These are phyloP conservation scores for Sporisorium sorghi DNA, from an alignment of 1,284 basidiomycete genomes.

Conservation along the genomic window DNA sequence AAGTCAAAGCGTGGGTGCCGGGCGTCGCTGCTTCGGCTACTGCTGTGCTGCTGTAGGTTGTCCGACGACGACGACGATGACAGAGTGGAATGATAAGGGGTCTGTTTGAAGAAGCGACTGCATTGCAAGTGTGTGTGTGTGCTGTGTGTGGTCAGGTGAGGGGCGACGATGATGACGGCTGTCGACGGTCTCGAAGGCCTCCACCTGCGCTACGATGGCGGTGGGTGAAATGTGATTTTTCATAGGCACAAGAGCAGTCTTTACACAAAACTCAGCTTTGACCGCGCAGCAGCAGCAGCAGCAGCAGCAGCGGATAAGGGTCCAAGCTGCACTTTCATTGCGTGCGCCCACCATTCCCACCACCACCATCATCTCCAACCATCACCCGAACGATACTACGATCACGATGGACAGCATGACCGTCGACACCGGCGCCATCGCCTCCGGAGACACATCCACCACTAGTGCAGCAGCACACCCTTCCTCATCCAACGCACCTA, in stretches of 20 bases:
- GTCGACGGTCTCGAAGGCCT: too few species aligned
- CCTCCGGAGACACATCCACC: background rate
- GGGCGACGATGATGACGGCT: too few species aligned
- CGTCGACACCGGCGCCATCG: conserved; percentile 14
- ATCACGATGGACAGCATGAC: conserved; percentile 25
- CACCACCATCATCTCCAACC: conserved; percentile 8
- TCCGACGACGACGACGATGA: background rate
- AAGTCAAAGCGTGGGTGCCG: conserved; percentile 33
- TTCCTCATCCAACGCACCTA: conserved; percentile 23
- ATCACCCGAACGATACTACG: background rate
- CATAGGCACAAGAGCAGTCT: too few species aligned
- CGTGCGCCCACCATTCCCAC: background rate
- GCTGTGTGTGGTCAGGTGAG: background rate
- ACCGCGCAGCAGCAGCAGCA: too few species aligned
- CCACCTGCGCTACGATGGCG: background rate
- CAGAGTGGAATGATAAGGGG: background rate
- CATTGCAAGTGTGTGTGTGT: conserved; percentile 1
- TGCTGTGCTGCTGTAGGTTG: conserved; percentile 17
- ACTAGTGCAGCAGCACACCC: background rate
- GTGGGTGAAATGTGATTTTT: too few species aligned
- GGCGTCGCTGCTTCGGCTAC: conserved; percentile 26
- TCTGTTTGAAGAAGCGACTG: too few species aligned
- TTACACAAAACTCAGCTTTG: too few species aligned
- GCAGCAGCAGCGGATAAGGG: conserved; percentile 19
- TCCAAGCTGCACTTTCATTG: background rate